Evolutionary conservation across 2,329 filamentous ascomycete species (phyloP), one percentile per base, ranked within the genome.

Genomic region (Aaosphaeria arxii): DNA sequence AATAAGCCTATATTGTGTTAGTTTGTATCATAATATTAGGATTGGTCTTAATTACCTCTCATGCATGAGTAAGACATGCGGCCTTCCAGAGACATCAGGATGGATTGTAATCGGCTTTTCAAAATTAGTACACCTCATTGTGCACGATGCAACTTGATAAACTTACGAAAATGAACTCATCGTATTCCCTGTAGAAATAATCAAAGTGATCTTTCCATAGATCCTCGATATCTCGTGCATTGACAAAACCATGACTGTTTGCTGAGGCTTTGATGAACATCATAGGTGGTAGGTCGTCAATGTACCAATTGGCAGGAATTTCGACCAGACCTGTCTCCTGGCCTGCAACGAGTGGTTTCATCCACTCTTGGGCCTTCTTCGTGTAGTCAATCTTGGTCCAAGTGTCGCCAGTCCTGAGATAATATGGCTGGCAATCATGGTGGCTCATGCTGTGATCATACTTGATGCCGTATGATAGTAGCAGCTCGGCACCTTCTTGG

Each of bases 151-250:
- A 55, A 86, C 7, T 87, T 44, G 86, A 31, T 6, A 4, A 6
- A 49, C 58, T 57, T 48, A 61, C 58, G 56, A 89, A 89, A 49
- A 89, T 80, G 50, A 89, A 89, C 56, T 88, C 84, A 56, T 90
- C 86, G 52, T 88, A 85, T 62, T 89, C 85, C 36, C 85, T 77
- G 63, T 89, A 89, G 60, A 87, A 89, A 66, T 89, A 89, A 57
- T 85, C 79, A 52, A 87, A 86, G 54, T 86, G 82, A 51, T 86
- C 81, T 44, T 77, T 69, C 83, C 82, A 86, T 32, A 85, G 73
- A 32, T 84, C 81, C 54, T 86, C 82, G 1, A 85, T 77, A 49
- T 84, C 81, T 17, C 77, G 71, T 1, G 77, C 70, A 49, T 74
- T 73, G 6, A 76, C 73, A 61, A 71, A 85, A 4, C 84, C 84